These are phyloP conservation scores for Salinomyces thailandicus DNA, from an alignment of 2,329 filamentous ascomycete genomes.

Conservation along the genomic window DNA sequence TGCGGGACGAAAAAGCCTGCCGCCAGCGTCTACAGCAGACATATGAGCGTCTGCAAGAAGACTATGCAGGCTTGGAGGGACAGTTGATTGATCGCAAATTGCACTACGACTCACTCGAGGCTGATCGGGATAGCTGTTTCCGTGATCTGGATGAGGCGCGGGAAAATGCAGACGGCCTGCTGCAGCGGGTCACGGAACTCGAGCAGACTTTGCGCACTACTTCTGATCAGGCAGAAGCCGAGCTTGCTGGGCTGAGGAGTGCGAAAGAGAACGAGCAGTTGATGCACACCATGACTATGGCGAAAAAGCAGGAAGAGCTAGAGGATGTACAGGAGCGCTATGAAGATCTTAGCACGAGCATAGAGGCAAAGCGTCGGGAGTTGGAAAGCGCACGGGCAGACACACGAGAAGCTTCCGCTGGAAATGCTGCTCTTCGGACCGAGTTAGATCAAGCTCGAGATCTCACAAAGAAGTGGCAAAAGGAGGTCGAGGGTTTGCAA, in stretches of 20 bases:
- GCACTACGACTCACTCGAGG: slow-evolving; percentile 30
- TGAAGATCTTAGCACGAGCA: slow-evolving; percentile 2
- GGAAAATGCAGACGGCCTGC: slow-evolving; percentile 4
- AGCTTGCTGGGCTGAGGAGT: slow-evolving; percentile 27
- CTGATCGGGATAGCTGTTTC: slow-evolving; percentile 30
- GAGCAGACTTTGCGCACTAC: neutral
- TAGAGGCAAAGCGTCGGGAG: neutral
- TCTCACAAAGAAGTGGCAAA: neutral
- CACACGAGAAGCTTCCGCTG: slow-evolving; percentile 16
- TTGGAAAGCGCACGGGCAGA: slow-evolving; percentile 9
- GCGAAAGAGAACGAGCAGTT: slow-evolving; percentile 38
- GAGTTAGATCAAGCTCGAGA: neutral
- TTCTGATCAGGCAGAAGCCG: slow-evolving; percentile 24
- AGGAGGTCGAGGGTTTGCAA: neutral
- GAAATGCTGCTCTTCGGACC: slow-evolving; percentile 4
- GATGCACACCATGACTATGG: slow-evolving; percentile 31
- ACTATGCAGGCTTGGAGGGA: slow-evolving; percentile 29
- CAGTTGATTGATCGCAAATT: slow-evolving; percentile 28
- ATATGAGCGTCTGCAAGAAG: slow-evolving; percentile 26
- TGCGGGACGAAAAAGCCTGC: slow-evolving; percentile 35
- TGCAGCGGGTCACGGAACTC: neutral
- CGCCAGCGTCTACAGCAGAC: slow-evolving; percentile 27
- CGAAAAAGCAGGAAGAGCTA: slow-evolving; percentile 34
- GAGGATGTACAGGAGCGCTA: slow-evolving; percentile 11
- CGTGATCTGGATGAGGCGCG: slow-evolving; percentile 23